These are phyloP conservation scores for Xerocomus minutiporus DNA, from an alignment of 1,284 basidiomycete genomes.

Conservation along the genomic window DNA sequence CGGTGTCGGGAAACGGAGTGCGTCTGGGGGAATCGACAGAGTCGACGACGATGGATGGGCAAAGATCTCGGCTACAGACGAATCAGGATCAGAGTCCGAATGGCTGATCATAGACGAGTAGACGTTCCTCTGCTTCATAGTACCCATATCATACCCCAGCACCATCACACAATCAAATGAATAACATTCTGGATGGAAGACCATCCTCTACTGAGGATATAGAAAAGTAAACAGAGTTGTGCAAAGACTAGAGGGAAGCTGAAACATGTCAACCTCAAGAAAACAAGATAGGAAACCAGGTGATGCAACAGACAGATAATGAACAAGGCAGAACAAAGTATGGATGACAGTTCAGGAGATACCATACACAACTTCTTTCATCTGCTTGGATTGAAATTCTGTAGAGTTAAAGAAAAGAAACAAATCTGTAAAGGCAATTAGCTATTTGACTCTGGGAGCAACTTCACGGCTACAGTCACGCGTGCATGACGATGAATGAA, in stretches of 20 bases:
- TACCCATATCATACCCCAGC: slow-evolving; percentile 23
- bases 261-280: slow-evolving; percentile 21
- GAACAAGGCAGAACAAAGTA: slow-evolving; percentile 25
- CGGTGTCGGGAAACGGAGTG: slow-evolving; percentile 69
- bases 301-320: slow-evolving; percentile 22
- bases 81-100: slow-evolving; percentile 79
- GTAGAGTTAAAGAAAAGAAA: slow-evolving; percentile 21
- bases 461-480: slow-evolving; percentile 35
- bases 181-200: slow-evolving; percentile 29
- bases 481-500: slow-evolving; percentile 23
- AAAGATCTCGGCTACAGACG: slow-evolving; percentile 61
- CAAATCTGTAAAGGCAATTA: slow-evolving; percentile 19
- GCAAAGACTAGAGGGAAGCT: slow-evolving; percentile 21
- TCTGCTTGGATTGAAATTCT: slow-evolving; percentile 27
- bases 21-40: slow-evolving; percentile 45
- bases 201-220: slow-evolving; percentile 32
- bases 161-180: slow-evolving; percentile 13
- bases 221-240: slow-evolving; percentile 18
- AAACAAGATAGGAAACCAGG: slow-evolving; percentile 15
- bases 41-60: slow-evolving; percentile 67
- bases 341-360: slow-evolving; percentile 30
- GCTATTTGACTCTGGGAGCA: slow-evolving; percentile 20
- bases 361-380: slow-evolving; percentile 34
- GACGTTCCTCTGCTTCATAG: slow-evolving; percentile 6
- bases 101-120: slow-evolving; percentile 64